phyloP scores from a whole-genome alignment of 1,139 yeast genomes.

The Saccharomyces hybrid region DNA sequence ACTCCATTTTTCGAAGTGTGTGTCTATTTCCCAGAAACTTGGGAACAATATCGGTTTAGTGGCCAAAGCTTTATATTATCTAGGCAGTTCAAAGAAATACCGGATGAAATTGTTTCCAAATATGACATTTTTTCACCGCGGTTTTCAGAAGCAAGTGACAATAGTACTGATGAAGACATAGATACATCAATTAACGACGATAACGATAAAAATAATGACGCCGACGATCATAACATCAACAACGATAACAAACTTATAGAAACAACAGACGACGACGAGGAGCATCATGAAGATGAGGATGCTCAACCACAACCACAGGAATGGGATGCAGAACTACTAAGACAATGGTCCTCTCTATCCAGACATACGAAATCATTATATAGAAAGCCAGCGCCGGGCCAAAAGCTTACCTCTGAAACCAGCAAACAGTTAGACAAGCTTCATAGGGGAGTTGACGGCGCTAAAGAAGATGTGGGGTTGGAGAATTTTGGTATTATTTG shows the following conservation, averaged over 20 bases:
- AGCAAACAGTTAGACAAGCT: slow-evolving; percentile 58
- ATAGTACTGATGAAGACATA: not conserved
- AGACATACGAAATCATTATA: slow-evolving; percentile 54
- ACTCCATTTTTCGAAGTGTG: slow-evolving; percentile 54
- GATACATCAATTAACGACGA: slow-evolving; percentile 3
- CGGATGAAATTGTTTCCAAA: slow-evolving; percentile 11
- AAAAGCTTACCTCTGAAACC: slow-evolving; percentile 49
- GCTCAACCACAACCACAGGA: slow-evolving; percentile 48
- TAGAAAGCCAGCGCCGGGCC: slow-evolving; percentile 65
- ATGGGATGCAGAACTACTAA: slow-evolving; percentile 54
- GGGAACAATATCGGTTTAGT: slow-evolving; percentile 64
- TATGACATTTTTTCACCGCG: slow-evolving; percentile 30
- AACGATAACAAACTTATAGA: slow-evolving; percentile 8
- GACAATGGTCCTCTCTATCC: slow-evolving; percentile 59
- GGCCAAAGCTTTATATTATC: slow-evolving; percentile 44
- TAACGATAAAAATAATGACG: slow-evolving; percentile 1
- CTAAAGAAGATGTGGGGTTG: slow-evolving; percentile 58
- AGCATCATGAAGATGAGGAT: slow-evolving; percentile 8
- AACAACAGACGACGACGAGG: slow-evolving; percentile 4
- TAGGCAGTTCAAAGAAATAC: slow-evolving; percentile 9
- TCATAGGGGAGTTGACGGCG: slow-evolving; percentile 77
- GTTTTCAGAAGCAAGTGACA: slow-evolving; percentile 4
- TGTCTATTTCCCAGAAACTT: slow-evolving; percentile 54
- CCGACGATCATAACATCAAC: slow-evolving; percentile 3
- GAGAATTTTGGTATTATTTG: slow-evolving; percentile 65